phyloP scores from a whole-genome alignment of 2,329 filamentous ascomycete genomes.

The Pezicula neosporulosa region DNA sequence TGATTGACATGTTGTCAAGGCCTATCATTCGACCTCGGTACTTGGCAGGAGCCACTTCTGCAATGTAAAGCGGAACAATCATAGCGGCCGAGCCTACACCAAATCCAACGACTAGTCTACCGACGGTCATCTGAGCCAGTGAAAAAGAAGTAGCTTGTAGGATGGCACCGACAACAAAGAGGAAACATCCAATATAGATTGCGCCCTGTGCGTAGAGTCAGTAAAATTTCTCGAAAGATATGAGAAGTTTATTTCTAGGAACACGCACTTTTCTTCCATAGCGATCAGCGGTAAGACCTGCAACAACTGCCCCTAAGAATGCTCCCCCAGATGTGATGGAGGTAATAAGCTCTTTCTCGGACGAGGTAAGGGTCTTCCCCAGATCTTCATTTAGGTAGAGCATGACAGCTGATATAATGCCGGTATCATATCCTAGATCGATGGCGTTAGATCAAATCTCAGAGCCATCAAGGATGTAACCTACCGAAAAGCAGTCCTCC shows the following conservation, averaged over 20 bases:
- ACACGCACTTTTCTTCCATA: constrained; percentile 32
- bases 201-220: constrained; percentile 10
- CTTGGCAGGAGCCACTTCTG: constrained; percentile 45
- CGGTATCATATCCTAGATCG: constrained; percentile 40
- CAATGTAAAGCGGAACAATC: constrained; percentile 43
- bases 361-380: constrained; percentile 32
- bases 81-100: constrained; percentile 46
- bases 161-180: constrained; percentile 36
- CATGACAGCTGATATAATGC: constrained; percentile 40
- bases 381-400: constrained; percentile 37
- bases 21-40: constrained; percentile 46
- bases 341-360: constrained; percentile 48
- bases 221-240: constrained; percentile 40
- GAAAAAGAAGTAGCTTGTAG: constrained; percentile 33
- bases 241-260: constrained; percentile 29
- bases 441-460: constrained; percentile 12
- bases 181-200: constrained; percentile 36
- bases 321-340: constrained; percentile 47
- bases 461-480: constrained; percentile 12
- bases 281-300: constrained; percentile 33
- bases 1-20: constrained; percentile 44
- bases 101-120: constrained; percentile 43
- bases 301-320: constrained; percentile 38
- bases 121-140: constrained; percentile 40
- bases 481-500: constrained; percentile 60